A percentile compares a stretch with the other conserved stretches of the same genome.
Evolutionary conservation across 495 filamentous ascomycete genomes (phyloP).

Genomic region (Chaetomium cochliodes): DNA sequence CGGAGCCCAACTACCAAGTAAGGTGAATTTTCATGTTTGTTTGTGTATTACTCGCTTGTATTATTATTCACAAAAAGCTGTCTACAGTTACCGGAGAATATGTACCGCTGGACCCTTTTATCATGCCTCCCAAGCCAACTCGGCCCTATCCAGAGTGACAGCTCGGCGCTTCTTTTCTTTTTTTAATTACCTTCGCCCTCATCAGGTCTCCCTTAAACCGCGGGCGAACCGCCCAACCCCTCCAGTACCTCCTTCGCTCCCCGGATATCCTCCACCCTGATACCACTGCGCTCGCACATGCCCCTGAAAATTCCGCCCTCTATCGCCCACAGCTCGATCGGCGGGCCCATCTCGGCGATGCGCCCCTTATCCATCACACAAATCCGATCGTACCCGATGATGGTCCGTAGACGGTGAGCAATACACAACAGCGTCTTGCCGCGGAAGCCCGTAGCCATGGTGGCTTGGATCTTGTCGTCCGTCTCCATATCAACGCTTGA

Average conservation of each 20-base stretch:
- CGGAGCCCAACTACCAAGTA: no score
- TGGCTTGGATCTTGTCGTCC: slow-evolving; percentile 89
- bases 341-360: slow-evolving; percentile 84
- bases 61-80: no score
- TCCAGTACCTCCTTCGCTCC: slow-evolving; percentile 31
- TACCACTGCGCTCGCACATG: slow-evolving; percentile 93
- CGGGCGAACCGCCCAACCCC: not conserved
- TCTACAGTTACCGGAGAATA: no score
- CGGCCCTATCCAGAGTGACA: no score
- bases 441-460: slow-evolving; percentile 81
- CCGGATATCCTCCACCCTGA: slow-evolving; percentile 69
- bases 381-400: slow-evolving; percentile 92
- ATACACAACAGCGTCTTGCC: slow-evolving; percentile 92
- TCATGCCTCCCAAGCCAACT: no score
- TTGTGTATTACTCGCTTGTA: no score
- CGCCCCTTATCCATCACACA: slow-evolving; percentile 88
- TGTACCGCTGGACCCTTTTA: no score
- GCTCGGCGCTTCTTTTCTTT: no score
- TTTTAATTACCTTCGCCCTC: no score
- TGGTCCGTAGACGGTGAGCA: slow-evolving; percentile 88
- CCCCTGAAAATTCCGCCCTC: slow-evolving; percentile 73
- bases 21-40: no score
- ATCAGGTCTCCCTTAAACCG: not conserved
- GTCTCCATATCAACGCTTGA: slow-evolving; percentile 94
- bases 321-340: slow-evolving; percentile 60